Evolutionary conservation across 106 monocot genomes (phyloP), one percentile per base, ranked within the genome.

Genomic region (Alisma plantagoaquatica): DNA sequence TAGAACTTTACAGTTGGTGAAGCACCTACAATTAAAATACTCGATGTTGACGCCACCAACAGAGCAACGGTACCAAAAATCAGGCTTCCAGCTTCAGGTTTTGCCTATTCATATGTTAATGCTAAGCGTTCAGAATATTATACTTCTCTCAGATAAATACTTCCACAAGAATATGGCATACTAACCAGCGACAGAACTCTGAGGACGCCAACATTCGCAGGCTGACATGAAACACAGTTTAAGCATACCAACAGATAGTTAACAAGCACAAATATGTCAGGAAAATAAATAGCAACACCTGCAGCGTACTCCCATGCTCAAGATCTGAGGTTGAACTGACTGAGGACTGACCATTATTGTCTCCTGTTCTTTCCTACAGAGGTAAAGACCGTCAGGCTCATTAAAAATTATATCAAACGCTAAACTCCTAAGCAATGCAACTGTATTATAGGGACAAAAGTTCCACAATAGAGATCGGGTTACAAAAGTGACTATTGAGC

Each of bases 11-110:
- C 32, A 56, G 22, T 30, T 33, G 58, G 50, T 61, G 23, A 27
- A 66, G 63, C 74, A 86, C 98, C 50, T 86, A 99, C 98, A 79
- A 99, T 77, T 38, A 99, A 74, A 75, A 99, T 79, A 60, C 67
- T 86, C 49, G 74, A 63, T 11, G 81, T 75, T 20, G 98, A 99
- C 29, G 90, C 81, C 58, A 90, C 70, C 52, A 99, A 63, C 67
- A 99, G 69, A 22, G 86, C 82, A 45, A 90, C 61, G 11, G 90
- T 90, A 41, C 66, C 98, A 26, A 99, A 17, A 48, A 77, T 54
- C 57, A 99, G 67, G 30, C 59, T 77, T 43, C 78, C 86, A 1
- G 85, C 74, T 41, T 99, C 98, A 59, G 81, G 86, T 60, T 90
- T 99, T 31, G 98, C 98, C 98, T 99, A 61, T 33, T 76, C 33